A percentile compares a stretch with the other conserved stretches of the same genome.
Evolutionary conservation across 495 filamentous ascomycete genomes (phyloP).

Genomic region (Friedmanniomyces simplex): DNA sequence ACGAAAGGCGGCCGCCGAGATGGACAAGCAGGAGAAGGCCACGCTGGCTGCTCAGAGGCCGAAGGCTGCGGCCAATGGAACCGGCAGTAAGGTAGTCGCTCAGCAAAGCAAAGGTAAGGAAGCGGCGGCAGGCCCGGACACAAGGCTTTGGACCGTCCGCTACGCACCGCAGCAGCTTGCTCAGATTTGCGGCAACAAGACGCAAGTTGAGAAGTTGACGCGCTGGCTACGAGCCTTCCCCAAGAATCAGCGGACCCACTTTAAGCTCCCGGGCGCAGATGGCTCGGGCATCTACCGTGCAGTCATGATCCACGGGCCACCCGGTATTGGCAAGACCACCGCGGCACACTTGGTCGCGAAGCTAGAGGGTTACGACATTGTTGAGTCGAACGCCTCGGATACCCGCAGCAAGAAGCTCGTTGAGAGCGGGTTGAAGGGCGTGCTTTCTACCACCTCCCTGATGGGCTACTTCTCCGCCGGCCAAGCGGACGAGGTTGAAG

Average conservation of each 20-base stretch:
- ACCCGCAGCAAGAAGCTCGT: slow-evolving; percentile 96
- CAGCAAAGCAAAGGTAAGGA: slow-evolving; percentile 15
- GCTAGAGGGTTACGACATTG: slow-evolving; percentile 81
- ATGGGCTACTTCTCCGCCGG: slow-evolving; percentile 84
- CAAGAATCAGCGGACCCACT: slow-evolving; percentile 58
- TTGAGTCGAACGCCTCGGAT: slow-evolving; percentile 95
- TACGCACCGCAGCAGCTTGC: slow-evolving; percentile 75
- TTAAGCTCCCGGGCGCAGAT: slow-evolving; percentile 70
- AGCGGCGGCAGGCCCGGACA: slow-evolving; percentile 39
- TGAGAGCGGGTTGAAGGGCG: slow-evolving; percentile 72
- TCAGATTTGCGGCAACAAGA: slow-evolving; percentile 95
- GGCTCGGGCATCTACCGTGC: slow-evolving; percentile 68
- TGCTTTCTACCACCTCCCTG: slow-evolving; percentile 86
- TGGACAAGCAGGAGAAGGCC: slow-evolving; percentile 53
- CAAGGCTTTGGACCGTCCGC: slow-evolving; percentile 86
- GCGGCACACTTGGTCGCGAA: slow-evolving; percentile 90
- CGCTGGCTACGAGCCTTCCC: slow-evolving; percentile 77
- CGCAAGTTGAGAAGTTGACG: slow-evolving; percentile 77
- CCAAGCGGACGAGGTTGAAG: slow-evolving; percentile 45
- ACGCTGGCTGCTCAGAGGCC: slow-evolving; percentile 8
- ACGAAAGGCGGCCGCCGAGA: slow-evolving; percentile 64
- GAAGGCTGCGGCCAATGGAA: slow-evolving; percentile 6
- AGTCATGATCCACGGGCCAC: slow-evolving; percentile 87
- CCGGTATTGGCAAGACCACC: slow-evolving; percentile 96
- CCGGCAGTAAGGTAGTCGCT: slow-evolving; percentile 1